Evolutionary conservation across 169 alveolate species (phyloP), one percentile per base, ranked within the genome.

Genomic region (Toxoplasma gondii): DNA sequence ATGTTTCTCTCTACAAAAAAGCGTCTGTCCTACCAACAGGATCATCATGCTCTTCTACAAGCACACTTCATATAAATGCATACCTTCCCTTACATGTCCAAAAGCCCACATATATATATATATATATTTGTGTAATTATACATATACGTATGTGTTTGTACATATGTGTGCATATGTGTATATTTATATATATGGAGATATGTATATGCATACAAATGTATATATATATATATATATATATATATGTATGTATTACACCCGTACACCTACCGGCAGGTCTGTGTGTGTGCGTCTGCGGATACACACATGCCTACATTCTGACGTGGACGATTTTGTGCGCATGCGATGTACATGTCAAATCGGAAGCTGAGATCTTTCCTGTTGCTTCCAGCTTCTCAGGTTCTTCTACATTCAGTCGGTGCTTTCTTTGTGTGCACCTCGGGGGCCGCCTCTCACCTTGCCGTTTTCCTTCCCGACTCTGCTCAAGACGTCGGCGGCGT

Each of bases 331-430:
- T 4, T 64, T 4, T 64, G 5, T 19, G 29, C n/a, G 74, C 74
- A 16, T 64, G 67, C n/a, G n/a, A n/a, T n/a, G n/a, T n/a, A n/a
- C n/a, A n/a, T 53, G 27, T 53, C 67, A 53, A 9, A 19, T 64
- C 7, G 74, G 22, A 27, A 16, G 31, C 74, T 64, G 31, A 31
- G n/a, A 1, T 27, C 22, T 16, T 27, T 64, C 22, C 74, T 64
- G 74, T 31, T 64, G 39, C 45, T 27, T 78, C 4, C 44, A 78
- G 86, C 86, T 78, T 45, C 45, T 78, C 9, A 78, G n/a, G 39
- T 78, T 78, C 86, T 78, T 78, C 22, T 78, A 78, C 44, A 19
- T 78, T n/a, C 86, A 78, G 45, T 78, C 86, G 10, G 86, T 78
- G 22, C 45, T 78, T n/a, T 78, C 86, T 10, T 45, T 78, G 39